phyloP scores from a whole-genome alignment of 148 eudicot genomes.

The Rhododendron kiyosumense region DNA sequence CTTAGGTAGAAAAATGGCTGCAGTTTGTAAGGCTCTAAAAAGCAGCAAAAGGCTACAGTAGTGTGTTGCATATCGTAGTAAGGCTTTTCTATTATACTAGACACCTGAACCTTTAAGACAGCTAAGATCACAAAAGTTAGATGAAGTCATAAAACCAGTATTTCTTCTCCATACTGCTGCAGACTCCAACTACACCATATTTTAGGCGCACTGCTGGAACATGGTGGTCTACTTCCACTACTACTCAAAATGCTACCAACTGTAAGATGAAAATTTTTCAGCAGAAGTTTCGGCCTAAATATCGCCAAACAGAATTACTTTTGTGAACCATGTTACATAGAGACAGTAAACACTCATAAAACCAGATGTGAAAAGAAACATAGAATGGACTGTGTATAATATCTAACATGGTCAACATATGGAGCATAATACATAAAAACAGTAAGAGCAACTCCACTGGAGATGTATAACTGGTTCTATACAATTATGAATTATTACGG shows the following conservation, averaged over 20 bases:
- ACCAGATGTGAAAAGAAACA: background rate
- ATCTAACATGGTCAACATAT: background rate
- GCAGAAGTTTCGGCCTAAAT: background rate
- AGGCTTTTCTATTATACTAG: background rate
- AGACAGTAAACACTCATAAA: background rate
- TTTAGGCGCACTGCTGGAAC: background rate
- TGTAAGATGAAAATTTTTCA: background rate
- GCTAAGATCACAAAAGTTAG: background rate
- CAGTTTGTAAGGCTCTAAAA: background rate
- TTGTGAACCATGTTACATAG: background rate
- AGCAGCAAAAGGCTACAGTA: background rate
- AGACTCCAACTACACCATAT: background rate
- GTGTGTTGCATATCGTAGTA: background rate
- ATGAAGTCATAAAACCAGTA: background rate
- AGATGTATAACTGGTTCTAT: background rate
- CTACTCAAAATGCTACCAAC: background rate
- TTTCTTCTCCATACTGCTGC: background rate
- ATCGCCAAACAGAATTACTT: background rate
- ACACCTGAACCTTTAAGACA: background rate
- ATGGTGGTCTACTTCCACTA: background rate
- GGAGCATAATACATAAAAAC: background rate
- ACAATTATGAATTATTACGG: background rate
- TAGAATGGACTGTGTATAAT: background rate
- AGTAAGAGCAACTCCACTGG: background rate
- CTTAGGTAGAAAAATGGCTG: background rate